Percentiles rank a stretch among this genome's conserved stretches.
Conservation (phyloP, 192 early-diverging fungal species). For the Backusella psychrophila region DNA sequence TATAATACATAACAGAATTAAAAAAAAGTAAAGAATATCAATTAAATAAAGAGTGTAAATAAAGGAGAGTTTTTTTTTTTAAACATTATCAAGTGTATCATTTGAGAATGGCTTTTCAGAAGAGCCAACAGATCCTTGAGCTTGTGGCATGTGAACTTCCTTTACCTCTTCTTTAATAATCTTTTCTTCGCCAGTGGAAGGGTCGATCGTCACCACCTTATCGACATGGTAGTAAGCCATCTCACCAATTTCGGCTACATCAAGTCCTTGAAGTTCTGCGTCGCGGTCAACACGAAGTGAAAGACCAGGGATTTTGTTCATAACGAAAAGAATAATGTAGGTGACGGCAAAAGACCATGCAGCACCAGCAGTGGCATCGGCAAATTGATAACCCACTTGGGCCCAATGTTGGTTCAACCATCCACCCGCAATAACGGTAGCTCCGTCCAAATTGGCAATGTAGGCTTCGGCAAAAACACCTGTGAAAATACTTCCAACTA, state of each 20-base stretch:
- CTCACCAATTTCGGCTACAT: slow-evolving; percentile 84
- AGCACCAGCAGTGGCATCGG: slow-evolving; percentile 67
- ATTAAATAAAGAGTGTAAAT: background rate
- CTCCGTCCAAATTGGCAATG: slow-evolving; percentile 70
- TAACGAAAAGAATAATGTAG: slow-evolving; percentile 63
- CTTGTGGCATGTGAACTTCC: slow-evolving; percentile 3
- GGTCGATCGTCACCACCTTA: slow-evolving; percentile 35
- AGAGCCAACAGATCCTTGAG: background rate
- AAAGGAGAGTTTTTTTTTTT: background rate
- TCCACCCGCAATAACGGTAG: slow-evolving; percentile 59
- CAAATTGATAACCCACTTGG: slow-evolving; percentile 80
- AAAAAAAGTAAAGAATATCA: background rate
- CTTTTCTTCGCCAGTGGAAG: slow-evolving; percentile 27
- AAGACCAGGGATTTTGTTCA: slow-evolving; percentile 80
- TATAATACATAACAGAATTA: background rate
- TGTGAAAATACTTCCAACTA: slow-evolving; percentile 74
- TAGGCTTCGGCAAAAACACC: slow-evolving; percentile 86
- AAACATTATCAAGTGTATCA: slow-evolving; percentile 8
- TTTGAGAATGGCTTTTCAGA: background rate
- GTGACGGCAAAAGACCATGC: slow-evolving; percentile 76
- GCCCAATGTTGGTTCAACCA: slow-evolving; percentile 81
- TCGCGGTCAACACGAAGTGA: slow-evolving; percentile 71
- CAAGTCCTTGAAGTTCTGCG: slow-evolving; percentile 67
- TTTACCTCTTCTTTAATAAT: slow-evolving; percentile 20
- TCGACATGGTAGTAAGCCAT: slow-evolving; percentile 46